phyloP scores from a whole-genome alignment of 2,329 filamentous ascomycete genomes.

The Blastomyces gilchristii region DNA sequence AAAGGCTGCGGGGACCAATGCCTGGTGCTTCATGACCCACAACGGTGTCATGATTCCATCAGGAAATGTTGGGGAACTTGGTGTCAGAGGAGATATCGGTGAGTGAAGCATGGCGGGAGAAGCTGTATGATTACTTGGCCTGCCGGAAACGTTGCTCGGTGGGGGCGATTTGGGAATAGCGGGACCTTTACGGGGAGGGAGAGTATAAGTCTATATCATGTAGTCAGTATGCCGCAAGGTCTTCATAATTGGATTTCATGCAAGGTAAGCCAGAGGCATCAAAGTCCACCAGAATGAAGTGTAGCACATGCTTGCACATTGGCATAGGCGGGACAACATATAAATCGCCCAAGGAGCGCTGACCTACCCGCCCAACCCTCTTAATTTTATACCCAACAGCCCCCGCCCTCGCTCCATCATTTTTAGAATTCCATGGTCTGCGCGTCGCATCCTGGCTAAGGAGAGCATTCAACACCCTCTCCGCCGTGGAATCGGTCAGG shows the following conservation, averaged over 20 bases:
- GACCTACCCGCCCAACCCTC: slow-evolving; percentile 69
- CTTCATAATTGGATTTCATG: neutral
- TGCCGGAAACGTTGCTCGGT: slow-evolving; percentile 23
- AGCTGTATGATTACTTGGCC: slow-evolving; percentile 33
- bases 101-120: slow-evolving; percentile 63
- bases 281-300: neutral
- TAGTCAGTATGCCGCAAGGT: slow-evolving; percentile 16
- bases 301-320: neutral
- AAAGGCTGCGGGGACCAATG: slow-evolving; percentile 68
- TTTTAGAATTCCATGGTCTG: slow-evolving; percentile 57
- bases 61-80: slow-evolving; percentile 71
- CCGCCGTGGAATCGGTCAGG: slow-evolving; percentile 55
- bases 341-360: slow-evolving; percentile 21
- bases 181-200: slow-evolving; percentile 53
- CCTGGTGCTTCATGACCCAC: slow-evolving; percentile 86
- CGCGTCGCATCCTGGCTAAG: slow-evolving; percentile 53
- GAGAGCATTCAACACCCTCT: slow-evolving; percentile 56
- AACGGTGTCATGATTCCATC: slow-evolving; percentile 73
- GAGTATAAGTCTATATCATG: slow-evolving; percentile 39
- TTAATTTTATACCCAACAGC: slow-evolving; percentile 56
- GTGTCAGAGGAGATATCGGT: slow-evolving; percentile 80
- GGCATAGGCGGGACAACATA: neutral
- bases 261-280: neutral
- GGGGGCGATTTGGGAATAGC: slow-evolving; percentile 42
- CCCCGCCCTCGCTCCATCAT: slow-evolving; percentile 41